Evolutionary conservation across 768 basidiomycete species (phyloP).

Genomic region (Termitomyces bulborhizus): DNA sequence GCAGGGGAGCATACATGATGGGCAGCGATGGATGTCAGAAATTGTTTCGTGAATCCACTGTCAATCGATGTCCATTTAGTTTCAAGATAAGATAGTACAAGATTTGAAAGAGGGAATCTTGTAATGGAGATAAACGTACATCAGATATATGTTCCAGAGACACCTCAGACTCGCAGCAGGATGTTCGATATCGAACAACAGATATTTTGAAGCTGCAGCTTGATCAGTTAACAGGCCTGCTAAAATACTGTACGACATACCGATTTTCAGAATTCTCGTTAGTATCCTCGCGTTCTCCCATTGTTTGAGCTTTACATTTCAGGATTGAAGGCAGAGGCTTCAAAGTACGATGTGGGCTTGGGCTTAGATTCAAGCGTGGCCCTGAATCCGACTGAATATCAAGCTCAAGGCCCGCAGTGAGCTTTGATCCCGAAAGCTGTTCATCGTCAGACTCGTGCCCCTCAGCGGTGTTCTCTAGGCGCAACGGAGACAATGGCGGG

Average conservation of each 20-base stretch:
- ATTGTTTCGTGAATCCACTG: constrained; percentile 13
- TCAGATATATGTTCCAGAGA: too few species aligned
- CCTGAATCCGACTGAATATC: background rate
- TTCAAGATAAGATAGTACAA: background rate
- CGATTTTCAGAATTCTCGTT: background rate
- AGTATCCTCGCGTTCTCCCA: background rate
- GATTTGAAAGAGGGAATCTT: too few species aligned
- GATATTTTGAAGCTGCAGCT: constrained; percentile 12
- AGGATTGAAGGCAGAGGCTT: too few species aligned
- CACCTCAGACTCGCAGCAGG: too few species aligned
- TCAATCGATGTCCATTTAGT: background rate
- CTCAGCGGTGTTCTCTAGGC: background rate
- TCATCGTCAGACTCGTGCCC: background rate
- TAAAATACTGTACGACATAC: background rate
- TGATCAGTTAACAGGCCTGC: background rate
- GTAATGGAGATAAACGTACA: too few species aligned
- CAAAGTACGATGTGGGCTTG: constrained; percentile 2
- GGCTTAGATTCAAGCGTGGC: background rate
- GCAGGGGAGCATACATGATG: constrained; percentile 11
- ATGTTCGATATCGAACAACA: constrained; percentile 6
- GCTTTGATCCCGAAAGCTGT: background rate
- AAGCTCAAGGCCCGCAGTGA: background rate
- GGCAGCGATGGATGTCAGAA: constrained; percentile 8
- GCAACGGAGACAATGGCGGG: background rate
- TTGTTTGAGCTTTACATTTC: too few species aligned